These are phyloP conservation scores for Ettlia oleoabundans DNA, from an alignment of 139 green algal species.

Conservation along the genomic window DNA sequence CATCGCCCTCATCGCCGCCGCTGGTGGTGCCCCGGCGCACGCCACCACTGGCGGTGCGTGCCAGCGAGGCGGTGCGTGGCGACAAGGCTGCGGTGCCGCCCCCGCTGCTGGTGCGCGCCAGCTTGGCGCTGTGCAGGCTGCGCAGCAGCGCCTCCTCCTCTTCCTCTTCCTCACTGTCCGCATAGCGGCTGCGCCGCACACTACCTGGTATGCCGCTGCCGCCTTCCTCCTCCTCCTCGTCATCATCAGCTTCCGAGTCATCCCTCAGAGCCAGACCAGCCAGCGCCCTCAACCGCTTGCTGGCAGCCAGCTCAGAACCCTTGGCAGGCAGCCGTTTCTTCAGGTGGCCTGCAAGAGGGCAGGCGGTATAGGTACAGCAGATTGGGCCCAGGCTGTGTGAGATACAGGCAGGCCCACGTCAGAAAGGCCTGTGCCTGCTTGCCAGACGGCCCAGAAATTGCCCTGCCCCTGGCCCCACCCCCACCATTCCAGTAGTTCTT, in stretches of 20 bases:
- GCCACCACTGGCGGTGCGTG: not conserved
- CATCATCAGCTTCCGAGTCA: constrained; percentile 23
- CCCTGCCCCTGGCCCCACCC: not conserved
- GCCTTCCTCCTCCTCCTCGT: constrained; percentile 12
- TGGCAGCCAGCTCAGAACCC: constrained; percentile 15
- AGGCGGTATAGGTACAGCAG: no score
- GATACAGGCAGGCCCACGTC: no score
- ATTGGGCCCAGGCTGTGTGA: no score
- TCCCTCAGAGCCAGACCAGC: constrained; percentile 31
- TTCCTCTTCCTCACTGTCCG: constrained; percentile 3
- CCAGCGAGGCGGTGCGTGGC: constrained; percentile 15
- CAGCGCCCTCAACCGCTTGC: constrained; percentile 42
- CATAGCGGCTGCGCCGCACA: not conserved
- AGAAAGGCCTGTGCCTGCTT: no score
- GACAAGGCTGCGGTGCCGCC: not conserved
- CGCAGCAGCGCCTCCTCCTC: constrained; percentile 24
- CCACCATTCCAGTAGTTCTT: constrained; percentile 88
- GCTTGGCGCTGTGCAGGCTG: constrained; percentile 22
- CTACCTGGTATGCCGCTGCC: not conserved
- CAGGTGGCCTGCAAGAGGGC: constrained; percentile 25
- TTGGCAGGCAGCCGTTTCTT: constrained; percentile 36
- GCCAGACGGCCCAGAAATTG: not conserved
- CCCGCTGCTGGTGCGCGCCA: constrained; percentile 15
- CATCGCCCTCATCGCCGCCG: no score
- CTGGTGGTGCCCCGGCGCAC: not conserved